Conservation (phyloP, 192 early-diverging fungal species). For the Thamnidium elegans region DNA sequence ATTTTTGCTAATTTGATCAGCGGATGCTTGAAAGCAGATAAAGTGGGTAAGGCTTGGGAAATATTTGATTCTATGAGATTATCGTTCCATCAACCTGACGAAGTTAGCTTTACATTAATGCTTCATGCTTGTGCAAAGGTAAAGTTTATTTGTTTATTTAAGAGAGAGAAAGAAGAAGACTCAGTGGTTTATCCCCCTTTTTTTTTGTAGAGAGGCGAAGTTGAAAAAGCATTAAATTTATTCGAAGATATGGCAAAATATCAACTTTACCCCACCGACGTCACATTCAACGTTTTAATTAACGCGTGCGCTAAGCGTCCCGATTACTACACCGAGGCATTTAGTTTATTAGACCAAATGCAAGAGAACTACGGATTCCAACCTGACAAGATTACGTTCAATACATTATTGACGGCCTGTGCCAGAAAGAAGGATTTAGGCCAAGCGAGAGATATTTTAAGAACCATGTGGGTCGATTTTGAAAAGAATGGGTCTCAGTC, state of each 20-base stretch:
- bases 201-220: conserved; percentile 51
- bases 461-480: conserved; percentile 52
- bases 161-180: neutral
- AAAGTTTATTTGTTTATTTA: too few relatives aligned
- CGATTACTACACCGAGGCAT: conserved; percentile 85
- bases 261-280: conserved; percentile 68
- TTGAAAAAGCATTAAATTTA: conserved; percentile 89
- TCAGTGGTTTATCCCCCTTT: too few relatives aligned
- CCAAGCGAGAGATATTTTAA: conserved; percentile 62
- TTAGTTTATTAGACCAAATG: conserved; percentile 82
- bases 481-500: conserved; percentile 33
- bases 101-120: conserved; percentile 83
- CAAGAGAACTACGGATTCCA: conserved; percentile 70
- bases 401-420: conserved; percentile 75
- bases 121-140: conserved; percentile 85
- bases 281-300: conserved; percentile 87
- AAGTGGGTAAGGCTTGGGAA: conserved; percentile 82
- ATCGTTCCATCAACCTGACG: conserved; percentile 74
- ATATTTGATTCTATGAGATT: conserved; percentile 86
- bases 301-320: conserved; percentile 74
- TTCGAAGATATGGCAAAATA: conserved; percentile 83
- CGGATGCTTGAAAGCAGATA: conserved; percentile 68
- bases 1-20: conserved; percentile 83
- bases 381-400: conserved; percentile 78
- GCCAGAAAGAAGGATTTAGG: conserved; percentile 71